Conservation (phyloP, 345 rosid genomes). For the Lepidium didymum region DNA sequence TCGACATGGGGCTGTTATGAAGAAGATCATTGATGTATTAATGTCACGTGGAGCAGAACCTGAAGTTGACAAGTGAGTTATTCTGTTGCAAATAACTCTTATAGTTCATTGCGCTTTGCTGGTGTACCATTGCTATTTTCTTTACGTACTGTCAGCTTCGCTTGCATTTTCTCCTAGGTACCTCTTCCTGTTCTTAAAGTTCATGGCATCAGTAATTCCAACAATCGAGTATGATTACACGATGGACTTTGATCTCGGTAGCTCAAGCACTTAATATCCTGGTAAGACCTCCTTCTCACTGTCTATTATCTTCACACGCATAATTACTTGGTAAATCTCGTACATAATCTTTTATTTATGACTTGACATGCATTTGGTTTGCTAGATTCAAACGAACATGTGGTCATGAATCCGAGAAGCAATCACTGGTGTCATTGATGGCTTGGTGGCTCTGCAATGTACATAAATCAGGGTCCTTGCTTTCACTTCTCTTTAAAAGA, state of each 20-base stretch:
- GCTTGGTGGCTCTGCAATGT: slow-evolving; percentile 23
- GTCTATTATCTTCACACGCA: background rate
- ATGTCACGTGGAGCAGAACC: slow-evolving; percentile 98
- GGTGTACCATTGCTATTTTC: background rate
- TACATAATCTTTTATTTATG: background rate
- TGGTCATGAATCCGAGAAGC: slow-evolving; percentile 13
- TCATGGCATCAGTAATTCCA: slow-evolving; percentile 90
- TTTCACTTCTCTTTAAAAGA: background rate
- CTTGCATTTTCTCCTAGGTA: slow-evolving; percentile 42
- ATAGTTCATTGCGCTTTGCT: background rate
- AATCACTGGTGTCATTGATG: slow-evolving; percentile 15
- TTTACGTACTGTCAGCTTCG: background rate
- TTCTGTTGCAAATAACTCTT: slow-evolving; percentile 1
- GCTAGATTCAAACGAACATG: background rate
- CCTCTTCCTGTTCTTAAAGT: slow-evolving; percentile 87
- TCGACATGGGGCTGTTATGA: slow-evolving; percentile 98
- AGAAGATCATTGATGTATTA: slow-evolving; percentile 91
- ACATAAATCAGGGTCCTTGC: slow-evolving; percentile 21
- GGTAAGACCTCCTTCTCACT: slow-evolving; percentile 9
- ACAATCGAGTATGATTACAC: slow-evolving; percentile 93
- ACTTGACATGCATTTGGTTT: background rate
- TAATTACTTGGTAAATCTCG: background rate
- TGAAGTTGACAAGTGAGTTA: slow-evolving; percentile 86
- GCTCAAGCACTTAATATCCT: slow-evolving; percentile 56
- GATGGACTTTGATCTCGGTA: slow-evolving; percentile 93